Conservation (phyloP, 345 rosid species). For the Dipteronia dyeriana region DNA sequence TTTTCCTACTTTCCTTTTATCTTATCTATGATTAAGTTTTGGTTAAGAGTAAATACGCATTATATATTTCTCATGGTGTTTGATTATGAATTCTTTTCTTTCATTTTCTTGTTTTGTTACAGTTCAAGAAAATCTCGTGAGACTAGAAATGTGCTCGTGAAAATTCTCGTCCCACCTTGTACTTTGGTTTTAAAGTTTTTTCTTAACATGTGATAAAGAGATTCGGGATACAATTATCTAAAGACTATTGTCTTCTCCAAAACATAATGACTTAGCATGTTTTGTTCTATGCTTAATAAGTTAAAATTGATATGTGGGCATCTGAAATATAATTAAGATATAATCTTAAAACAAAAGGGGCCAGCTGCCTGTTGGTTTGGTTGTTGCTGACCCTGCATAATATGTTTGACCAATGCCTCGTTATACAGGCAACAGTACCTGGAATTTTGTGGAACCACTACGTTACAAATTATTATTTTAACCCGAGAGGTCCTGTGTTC, state of each 20-base stretch:
- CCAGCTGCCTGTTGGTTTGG: not conserved
- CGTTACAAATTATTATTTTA: not conserved
- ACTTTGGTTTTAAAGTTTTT: not conserved
- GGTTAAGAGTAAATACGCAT: not conserved
- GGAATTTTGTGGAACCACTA: not conserved
- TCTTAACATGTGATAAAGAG: not conserved
- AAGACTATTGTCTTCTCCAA: not conserved
- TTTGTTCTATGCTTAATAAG: not conserved
- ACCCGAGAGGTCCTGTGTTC: not conserved
- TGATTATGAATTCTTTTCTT: not conserved
- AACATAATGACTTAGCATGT: not conserved
- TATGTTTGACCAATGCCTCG: not conserved
- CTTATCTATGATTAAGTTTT: not conserved
- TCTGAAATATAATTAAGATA: not conserved
- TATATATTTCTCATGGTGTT: not conserved
- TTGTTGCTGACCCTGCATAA: not conserved
- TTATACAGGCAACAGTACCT: not conserved
- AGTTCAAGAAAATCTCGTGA: not conserved
- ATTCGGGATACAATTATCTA: not conserved
- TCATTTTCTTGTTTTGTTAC: not conserved
- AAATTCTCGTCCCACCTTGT: not conserved
- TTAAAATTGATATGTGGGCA: slow-evolving; percentile 13
- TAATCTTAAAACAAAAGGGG: not conserved
- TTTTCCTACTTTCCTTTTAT: not conserved
- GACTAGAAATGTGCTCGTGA: not conserved